phyloP scores from a whole-genome alignment of 2,329 filamentous ascomycete genomes.

The Chaetoscypha palmicola region DNA sequence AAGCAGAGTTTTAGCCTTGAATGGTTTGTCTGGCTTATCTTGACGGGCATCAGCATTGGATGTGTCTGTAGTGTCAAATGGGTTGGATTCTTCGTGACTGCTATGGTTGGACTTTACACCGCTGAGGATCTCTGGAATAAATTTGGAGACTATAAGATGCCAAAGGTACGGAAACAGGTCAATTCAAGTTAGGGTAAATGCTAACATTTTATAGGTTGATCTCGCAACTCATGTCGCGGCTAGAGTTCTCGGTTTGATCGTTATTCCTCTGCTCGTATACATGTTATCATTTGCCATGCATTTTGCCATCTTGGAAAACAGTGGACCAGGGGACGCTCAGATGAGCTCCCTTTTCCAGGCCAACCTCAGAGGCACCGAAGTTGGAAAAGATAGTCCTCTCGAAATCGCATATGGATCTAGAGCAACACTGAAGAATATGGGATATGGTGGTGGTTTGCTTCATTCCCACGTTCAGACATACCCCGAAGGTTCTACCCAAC shows the following conservation, averaged over 20 bases:
- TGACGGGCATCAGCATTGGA: conserved; percentile 92
- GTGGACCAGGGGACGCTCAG: conserved; percentile 94
- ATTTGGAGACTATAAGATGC: conserved; percentile 91
- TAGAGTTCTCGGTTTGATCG: conserved; percentile 78
- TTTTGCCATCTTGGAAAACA: conserved; percentile 88
- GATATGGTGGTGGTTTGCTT: conserved; percentile 90
- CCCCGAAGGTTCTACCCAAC: conserved; percentile 86
- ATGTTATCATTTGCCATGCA: conserved; percentile 93
- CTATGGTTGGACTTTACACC: conserved; percentile 91
- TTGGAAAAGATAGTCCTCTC: conserved; percentile 88
- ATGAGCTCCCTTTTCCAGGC: conserved; percentile 99
- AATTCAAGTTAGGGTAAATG: background rate
- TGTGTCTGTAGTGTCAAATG: conserved; percentile 99
- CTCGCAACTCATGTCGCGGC: conserved; percentile 73
- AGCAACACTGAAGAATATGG: conserved; percentile 97
- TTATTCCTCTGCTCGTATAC: conserved; percentile 86
- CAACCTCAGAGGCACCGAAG: conserved; percentile 86
- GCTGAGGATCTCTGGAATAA: conserved; percentile 97
- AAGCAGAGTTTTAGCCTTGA: conserved; percentile 79
- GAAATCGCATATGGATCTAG: conserved; percentile 86
- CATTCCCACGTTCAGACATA: conserved; percentile 97
- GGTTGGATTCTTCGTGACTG: conserved; percentile 92
- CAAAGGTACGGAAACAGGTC: conserved; percentile 49
- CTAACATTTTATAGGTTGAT: conserved; percentile 38
- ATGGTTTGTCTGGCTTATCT: conserved; percentile 91